phyloP scores from a whole-genome alignment of 2,329 filamentous ascomycete species.

The Aspergillus carbonarius region DNA sequence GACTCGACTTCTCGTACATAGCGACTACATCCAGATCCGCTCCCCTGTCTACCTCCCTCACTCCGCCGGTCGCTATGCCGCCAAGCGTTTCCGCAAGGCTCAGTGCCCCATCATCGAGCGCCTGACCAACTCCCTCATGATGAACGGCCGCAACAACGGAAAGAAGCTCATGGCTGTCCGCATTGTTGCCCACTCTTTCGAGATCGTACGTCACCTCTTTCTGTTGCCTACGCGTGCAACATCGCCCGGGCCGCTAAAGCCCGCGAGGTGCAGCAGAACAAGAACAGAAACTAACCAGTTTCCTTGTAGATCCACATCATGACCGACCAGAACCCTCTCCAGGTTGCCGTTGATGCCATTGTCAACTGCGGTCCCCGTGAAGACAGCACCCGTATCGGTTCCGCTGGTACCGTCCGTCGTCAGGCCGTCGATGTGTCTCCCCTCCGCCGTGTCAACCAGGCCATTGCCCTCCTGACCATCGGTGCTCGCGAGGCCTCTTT shows the following conservation, averaged over 20 bases:
- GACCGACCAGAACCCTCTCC: slow-evolving; percentile 99
- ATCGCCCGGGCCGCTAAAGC: neutral
- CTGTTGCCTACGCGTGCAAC: neutral
- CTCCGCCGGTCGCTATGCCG: slow-evolving; percentile 96
- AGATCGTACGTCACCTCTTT: slow-evolving; percentile 76
- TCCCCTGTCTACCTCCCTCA: slow-evolving; percentile 98
- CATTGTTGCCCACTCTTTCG: slow-evolving; percentile 98
- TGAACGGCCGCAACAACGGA: slow-evolving; percentile 99
- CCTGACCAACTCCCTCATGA: slow-evolving; percentile 99
- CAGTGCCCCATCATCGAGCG: slow-evolving; percentile 99
- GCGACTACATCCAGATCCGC: slow-evolving; percentile 99
- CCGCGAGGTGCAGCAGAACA: neutral
- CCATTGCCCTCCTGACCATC: slow-evolving; percentile 97
- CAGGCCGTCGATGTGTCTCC: slow-evolving; percentile 99
- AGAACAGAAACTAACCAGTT: slow-evolving; percentile 9
- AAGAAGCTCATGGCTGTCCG: slow-evolving; percentile 99
- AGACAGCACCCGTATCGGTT: slow-evolving; percentile 99
- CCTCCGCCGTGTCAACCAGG: slow-evolving; percentile 99
- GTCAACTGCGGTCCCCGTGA: slow-evolving; percentile 99
- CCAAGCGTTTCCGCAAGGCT: slow-evolving; percentile 99
- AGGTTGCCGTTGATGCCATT: slow-evolving; percentile 98
- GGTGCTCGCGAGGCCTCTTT: slow-evolving; percentile 98
- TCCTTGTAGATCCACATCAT: slow-evolving; percentile 89
- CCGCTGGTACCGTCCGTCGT: slow-evolving; percentile 98
- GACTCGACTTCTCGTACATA: slow-evolving; percentile 46